Evolutionary conservation across 2,329 filamentous ascomycete species (phyloP).

Genomic region (Ceratocystis papillata): DNA sequence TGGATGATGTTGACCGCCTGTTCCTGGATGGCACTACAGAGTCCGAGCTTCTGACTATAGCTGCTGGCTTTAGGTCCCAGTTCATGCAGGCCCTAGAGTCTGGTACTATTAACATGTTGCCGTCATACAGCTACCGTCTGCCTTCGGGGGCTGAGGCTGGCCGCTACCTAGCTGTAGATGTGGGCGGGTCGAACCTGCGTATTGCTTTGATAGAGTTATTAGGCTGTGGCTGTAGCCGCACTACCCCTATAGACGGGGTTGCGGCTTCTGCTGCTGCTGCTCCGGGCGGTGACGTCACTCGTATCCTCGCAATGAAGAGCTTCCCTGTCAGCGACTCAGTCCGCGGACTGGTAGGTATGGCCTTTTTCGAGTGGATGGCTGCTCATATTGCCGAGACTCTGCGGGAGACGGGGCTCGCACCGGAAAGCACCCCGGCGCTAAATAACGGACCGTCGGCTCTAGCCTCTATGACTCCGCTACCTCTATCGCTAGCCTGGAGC

Average conservation of each 20-base stretch:
- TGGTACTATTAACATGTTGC: conserved; percentile 51
- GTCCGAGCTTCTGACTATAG: conserved; percentile 38
- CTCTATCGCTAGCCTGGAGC: conserved; percentile 55
- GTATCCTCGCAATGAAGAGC: conserved; percentile 36
- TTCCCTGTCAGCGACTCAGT: conserved; percentile 48
- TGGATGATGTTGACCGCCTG: conserved; percentile 45
- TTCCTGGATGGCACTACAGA: conserved; percentile 40
- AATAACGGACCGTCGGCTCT: not conserved
- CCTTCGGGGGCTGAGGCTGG: conserved; percentile 50
- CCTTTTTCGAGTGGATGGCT: conserved; percentile 61
- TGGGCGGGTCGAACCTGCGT: conserved; percentile 58
- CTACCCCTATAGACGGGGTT: not conserved
- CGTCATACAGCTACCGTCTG: conserved; percentile 54
- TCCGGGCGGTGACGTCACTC: not conserved
- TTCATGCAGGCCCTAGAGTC: conserved; percentile 43
- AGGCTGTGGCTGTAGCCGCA: conserved; percentile 32
- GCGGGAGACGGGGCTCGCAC: conserved; percentile 25
- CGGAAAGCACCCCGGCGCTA: not conserved
- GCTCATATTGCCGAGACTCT: conserved; percentile 48
- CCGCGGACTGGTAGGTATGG: conserved; percentile 47
- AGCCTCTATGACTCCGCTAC: conserved; percentile 35
- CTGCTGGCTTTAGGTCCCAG: conserved; percentile 43
- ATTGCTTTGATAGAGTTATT: conserved; percentile 52
- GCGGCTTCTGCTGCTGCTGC: not conserved
- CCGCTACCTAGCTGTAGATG: conserved; percentile 52